Base-by-base conservation (phyloP, 768 basidiomycete species). In the Suillus fuscotomentosus region DNA sequence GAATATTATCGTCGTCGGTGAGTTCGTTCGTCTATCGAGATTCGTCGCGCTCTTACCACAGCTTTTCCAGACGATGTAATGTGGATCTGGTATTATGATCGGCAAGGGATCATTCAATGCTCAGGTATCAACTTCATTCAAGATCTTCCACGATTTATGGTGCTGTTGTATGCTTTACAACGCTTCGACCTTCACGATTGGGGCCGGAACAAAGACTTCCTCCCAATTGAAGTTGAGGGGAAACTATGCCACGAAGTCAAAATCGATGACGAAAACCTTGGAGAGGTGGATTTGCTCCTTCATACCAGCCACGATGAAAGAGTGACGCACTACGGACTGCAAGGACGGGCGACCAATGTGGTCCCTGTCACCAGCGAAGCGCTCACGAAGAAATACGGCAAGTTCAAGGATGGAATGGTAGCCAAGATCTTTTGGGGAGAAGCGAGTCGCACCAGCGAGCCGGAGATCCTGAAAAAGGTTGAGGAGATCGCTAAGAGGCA, bases 11-110 rank as follows among this genome's bases (percentile, higher is more conserved):
- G n/a, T 47, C 45, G 11, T 47, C n/a, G 45, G 45, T 47, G n/a
- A 4, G 10, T 47, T 22, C 3, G 45, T 41, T 45, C 11, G 9
- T 24, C 39, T 15, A 17, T 11, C 10, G 20, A 45, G 20, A 47
- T n/a, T 47, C 14, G 13, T n/a, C 14, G 24, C 15, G 27, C 22
- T 60, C 41, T 47, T 63, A 39, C 3, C n/a, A 17, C 1, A 7
- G 9, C 13, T n/a, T 27, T 36, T 27, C 17, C 27, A 64, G 63
- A 60, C 9, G 60, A 51, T n/a, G 3, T 60, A 4, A 6, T 64
- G 22, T 64, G 41, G 43, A 41, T 61, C 14, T 64, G 60, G 45
- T 61, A 61, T 50, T 61, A 48, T 50, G 48, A 50, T 50, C 48
- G 48, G 3, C 48, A 50, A 24, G 48, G 48, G 48, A 24, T 24